phyloP scores from a whole-genome alignment of 2,329 filamentous ascomycete genomes.

The Colletotrichum scovillei region DNA sequence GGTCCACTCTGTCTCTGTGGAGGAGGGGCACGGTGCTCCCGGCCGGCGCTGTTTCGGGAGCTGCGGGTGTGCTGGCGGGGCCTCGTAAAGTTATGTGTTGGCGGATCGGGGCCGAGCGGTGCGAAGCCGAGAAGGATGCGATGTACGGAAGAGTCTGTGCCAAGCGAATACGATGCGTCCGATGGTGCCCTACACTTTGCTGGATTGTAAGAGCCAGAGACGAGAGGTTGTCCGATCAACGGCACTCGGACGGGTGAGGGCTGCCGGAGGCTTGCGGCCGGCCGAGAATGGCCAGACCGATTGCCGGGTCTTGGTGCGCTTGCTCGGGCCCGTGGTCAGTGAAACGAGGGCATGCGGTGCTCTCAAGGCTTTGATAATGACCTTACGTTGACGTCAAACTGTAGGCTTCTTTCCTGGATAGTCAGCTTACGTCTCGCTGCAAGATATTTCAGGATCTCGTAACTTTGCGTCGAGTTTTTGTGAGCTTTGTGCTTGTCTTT shows the following conservation, averaged over 20 bases:
- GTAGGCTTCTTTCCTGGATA: not conserved
- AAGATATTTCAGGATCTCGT: not conserved
- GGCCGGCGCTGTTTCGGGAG: not conserved
- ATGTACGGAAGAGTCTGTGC: not conserved
- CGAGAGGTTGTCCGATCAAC: constrained; percentile 8
- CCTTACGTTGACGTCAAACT: not conserved
- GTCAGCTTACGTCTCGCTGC: not conserved
- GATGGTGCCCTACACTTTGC: not conserved
- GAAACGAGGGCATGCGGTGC: not conserved
- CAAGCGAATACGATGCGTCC: not conserved
- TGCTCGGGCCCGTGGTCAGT: too few relatives aligned
- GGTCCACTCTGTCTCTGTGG: not conserved
- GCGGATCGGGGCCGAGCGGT: not conserved
- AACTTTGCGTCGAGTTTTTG: too few relatives aligned
- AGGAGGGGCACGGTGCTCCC: not conserved
- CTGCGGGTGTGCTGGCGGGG: not conserved
- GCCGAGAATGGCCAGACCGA: not conserved
- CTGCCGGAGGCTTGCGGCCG: not conserved
- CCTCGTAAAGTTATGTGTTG: not conserved
- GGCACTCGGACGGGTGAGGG: not conserved
- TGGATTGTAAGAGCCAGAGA: not conserved
- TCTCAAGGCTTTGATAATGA: not conserved
- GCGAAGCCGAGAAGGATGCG: constrained; percentile 8
- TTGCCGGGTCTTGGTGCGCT: not conserved
- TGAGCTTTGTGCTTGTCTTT: too few relatives aligned